Evolutionary conservation across 2,329 filamentous ascomycete species (phyloP).

Genomic region (Pseudogymnoascus sp.): DNA sequence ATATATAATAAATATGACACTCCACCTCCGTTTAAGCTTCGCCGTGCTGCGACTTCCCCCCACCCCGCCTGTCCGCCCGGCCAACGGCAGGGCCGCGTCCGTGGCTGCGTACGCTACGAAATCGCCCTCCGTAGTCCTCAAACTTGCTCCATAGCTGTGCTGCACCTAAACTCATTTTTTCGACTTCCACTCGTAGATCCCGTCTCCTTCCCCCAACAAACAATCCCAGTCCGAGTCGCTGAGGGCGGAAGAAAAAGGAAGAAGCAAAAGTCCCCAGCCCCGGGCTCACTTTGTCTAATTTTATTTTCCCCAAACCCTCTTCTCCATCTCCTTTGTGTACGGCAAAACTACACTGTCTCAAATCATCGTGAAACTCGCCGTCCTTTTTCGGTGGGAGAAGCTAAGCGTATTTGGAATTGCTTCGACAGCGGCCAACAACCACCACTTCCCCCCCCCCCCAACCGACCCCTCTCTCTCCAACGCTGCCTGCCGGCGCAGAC

Average conservation of each 20-base stretch:
- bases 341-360: neutral
- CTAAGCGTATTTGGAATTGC: neutral
- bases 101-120: neutral
- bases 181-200: neutral
- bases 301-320: neutral
- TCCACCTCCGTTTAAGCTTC: neutral
- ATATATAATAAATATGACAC: neutral
- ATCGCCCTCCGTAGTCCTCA: neutral
- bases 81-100: neutral
- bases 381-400: neutral
- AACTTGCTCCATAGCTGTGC: neutral
- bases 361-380: neutral
- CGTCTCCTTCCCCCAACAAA: neutral
- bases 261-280: neutral
- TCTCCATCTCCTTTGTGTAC: neutral
- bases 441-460: neutral
- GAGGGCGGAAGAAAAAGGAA: neutral
- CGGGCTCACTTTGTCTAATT: neutral
- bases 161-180: neutral
- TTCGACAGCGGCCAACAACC: neutral
- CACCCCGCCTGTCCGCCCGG: neutral
- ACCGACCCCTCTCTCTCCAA: neutral
- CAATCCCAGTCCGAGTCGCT: neutral
- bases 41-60: neutral
- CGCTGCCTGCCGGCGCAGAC: neutral